These are phyloP conservation scores for Xerocomus brunneocitrinus DNA, from an alignment of 768 basidiomycete genomes.

Conservation along the genomic window DNA sequence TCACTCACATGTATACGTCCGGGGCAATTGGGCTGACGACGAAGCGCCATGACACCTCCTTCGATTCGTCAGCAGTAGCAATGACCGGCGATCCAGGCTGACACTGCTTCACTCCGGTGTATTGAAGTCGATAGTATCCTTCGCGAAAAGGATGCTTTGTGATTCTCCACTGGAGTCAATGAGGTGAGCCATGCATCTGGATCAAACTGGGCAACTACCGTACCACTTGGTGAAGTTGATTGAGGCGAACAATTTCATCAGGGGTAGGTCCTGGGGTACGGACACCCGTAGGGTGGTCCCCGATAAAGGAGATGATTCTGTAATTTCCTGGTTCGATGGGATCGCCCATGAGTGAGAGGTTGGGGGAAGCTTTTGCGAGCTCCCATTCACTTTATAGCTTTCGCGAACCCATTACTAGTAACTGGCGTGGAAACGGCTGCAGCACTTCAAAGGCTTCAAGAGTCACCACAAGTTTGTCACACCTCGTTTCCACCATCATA, in stretches of 20 bases:
- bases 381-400: neutral
- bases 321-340: neutral
- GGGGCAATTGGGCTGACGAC: neutral
- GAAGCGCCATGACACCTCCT: neutral
- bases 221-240: neutral
- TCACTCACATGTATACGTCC: neutral
- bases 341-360: neutral
- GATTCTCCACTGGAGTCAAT: neutral
- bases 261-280: neutral
- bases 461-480: too few species aligned
- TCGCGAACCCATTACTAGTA: too few species aligned
- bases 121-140: neutral
- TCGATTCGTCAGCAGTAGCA: neutral
- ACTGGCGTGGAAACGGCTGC: too few species aligned
- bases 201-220: neutral
- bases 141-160: neutral
- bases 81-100: neutral
- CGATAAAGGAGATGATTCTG: neutral
- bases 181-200: neutral
- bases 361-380: neutral
- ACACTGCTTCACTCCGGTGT: neutral
- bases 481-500: too few species aligned
- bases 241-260: neutral
- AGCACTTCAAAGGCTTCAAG: too few species aligned
- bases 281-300: neutral